Conservation (phyloP, 495 filamentous ascomycete genomes). For the Aspergillus biplanus region DNA sequence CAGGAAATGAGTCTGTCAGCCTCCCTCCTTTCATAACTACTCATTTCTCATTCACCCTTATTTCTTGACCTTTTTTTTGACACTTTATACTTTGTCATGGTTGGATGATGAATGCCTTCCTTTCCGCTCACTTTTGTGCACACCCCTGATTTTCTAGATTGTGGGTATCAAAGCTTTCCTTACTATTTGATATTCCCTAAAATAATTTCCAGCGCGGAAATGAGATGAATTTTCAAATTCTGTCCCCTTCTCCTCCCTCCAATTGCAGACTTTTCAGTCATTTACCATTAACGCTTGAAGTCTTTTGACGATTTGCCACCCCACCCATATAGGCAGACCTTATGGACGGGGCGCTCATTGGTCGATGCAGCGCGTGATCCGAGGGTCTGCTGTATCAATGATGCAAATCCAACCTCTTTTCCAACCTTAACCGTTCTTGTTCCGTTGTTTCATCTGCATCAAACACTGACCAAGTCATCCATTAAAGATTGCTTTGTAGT, state of each 20-base stretch:
- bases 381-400: constrained; percentile 15
- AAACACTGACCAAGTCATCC: constrained; percentile 1
- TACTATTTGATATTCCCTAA: not conserved
- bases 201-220: not conserved
- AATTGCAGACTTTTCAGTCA: not conserved
- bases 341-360: constrained; percentile 26
- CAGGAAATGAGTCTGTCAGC: not conserved
- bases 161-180: not conserved
- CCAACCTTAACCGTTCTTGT: not conserved
- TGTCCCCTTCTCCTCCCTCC: not conserved
- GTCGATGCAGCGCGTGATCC: constrained; percentile 25
- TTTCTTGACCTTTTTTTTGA: too few relatives aligned
- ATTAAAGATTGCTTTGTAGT: too few relatives aligned
- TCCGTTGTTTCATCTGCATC: constrained; percentile 1
- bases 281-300: constrained; percentile 1
- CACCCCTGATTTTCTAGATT: not conserved
- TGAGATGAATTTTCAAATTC: not conserved
- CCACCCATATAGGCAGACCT: constrained; percentile 15
- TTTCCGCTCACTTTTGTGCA: not conserved
- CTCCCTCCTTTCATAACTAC: not conserved
- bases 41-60: not conserved
- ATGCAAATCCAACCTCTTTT: constrained; percentile 14
- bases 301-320: constrained; percentile 21
- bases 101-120: not conserved
- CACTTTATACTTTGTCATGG: too few relatives aligned